Conservation (phyloP, 768 basidiomycete species). For the Mrakia gelida region DNA sequence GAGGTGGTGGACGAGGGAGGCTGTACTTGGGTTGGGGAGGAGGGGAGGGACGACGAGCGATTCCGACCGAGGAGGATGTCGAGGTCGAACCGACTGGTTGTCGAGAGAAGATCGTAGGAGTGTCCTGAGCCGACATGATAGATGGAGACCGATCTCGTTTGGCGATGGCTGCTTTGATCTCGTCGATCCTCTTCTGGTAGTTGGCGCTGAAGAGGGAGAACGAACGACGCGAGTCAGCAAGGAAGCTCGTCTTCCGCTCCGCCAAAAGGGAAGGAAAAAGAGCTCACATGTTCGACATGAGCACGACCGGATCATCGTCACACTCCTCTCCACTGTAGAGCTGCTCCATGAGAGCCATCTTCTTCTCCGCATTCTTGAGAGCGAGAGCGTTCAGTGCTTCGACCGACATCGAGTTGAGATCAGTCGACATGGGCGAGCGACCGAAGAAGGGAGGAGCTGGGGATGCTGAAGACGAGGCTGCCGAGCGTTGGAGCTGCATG, state of each 20-base stretch:
- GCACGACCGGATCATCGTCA: conserved; percentile 10
- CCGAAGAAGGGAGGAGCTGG: background rate
- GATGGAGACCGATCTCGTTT: background rate
- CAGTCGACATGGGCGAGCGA: background rate
- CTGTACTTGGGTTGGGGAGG: background rate
- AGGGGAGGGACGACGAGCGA: background rate
- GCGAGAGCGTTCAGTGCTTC: background rate
- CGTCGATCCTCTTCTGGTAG: conserved; percentile 10
- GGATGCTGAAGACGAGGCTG: background rate
- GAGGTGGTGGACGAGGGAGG: background rate
- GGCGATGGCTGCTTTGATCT: conserved; percentile 9
- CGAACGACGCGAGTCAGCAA: background rate
- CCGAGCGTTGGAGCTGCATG: background rate
- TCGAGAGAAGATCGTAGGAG: background rate
- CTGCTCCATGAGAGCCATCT: conserved; percentile 18
- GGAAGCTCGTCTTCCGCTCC: background rate
- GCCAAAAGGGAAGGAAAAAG: background rate
- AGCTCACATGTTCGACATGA: background rate
- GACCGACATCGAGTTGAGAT: conserved; percentile 13
- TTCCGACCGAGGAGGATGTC: background rate
- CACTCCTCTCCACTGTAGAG: background rate
- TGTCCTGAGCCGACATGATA: background rate
- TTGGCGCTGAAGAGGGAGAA: background rate
- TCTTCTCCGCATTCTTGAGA: conserved; percentile 17
- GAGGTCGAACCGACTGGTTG: background rate